phyloP scores from a whole-genome alignment of 108 stramenopile species.

The Nitzschia sp. region DNA sequence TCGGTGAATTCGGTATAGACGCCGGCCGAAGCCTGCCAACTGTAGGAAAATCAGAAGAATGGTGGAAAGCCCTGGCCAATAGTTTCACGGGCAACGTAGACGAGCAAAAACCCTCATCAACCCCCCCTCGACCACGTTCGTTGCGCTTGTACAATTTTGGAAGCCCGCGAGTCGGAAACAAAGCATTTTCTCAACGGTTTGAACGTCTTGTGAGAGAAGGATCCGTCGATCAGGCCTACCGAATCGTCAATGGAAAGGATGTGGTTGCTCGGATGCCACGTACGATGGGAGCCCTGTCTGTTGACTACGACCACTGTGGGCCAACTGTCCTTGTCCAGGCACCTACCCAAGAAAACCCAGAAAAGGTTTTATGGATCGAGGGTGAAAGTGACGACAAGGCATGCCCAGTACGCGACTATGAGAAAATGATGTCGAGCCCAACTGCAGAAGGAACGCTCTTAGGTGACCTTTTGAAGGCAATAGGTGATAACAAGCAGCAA shows the following conservation, averaged over 20 bases:
- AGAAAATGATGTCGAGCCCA: slow-evolving; percentile 53
- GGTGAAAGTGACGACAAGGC: slow-evolving; percentile 60
- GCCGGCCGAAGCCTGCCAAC: slow-evolving; percentile 76
- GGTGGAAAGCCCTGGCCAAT: slow-evolving; percentile 80
- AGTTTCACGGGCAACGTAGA: slow-evolving; percentile 48
- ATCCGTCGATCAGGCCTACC: slow-evolving; percentile 64
- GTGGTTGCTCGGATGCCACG: slow-evolving; percentile 84
- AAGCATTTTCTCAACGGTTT: slow-evolving; percentile 60
- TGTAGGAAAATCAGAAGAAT: slow-evolving; percentile 57
- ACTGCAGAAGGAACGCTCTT: slow-evolving; percentile 66
- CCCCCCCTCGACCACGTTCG: slow-evolving; percentile 70
- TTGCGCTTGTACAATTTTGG: slow-evolving; percentile 83
- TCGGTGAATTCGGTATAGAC: slow-evolving; percentile 80
- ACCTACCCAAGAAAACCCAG: slow-evolving; percentile 12
- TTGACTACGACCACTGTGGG: slow-evolving; percentile 86
- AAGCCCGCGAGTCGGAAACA: slow-evolving; percentile 82
- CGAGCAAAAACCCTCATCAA: not conserved
- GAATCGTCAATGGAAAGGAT: slow-evolving; percentile 85
- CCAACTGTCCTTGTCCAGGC: slow-evolving; percentile 65
- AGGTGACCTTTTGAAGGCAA: slow-evolving; percentile 51
- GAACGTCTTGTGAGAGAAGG: slow-evolving; percentile 56
- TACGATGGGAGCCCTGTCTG: slow-evolving; percentile 60
- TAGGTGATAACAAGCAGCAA: not conserved
- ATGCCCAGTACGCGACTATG: slow-evolving; percentile 77
- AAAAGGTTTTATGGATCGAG: slow-evolving; percentile 63